phyloP scores from a whole-genome alignment of 352 stramenopile species.

The Nannochloropsis limnetica region DNA sequence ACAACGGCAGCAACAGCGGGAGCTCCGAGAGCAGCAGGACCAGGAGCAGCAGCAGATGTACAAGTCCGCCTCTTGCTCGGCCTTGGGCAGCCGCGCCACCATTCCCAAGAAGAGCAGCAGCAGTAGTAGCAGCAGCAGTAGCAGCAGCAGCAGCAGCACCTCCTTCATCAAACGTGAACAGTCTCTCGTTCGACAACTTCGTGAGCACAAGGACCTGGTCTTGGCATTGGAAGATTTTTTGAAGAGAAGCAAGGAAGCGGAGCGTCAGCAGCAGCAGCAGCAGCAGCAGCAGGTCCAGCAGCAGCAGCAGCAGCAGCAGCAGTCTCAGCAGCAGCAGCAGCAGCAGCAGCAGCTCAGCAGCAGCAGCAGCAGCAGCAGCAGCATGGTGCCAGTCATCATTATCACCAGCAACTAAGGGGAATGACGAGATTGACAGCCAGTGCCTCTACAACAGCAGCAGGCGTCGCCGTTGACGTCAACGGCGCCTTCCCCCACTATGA shows the following conservation, averaged over 20 bases:
- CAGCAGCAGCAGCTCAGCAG: too few species aligned
- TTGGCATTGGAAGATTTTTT: background rate
- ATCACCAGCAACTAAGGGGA: too few species aligned
- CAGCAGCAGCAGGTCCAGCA: background rate
- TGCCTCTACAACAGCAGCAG: too few species aligned
- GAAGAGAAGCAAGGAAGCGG: background rate
- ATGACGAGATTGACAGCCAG: too few species aligned
- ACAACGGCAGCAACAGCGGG: background rate
- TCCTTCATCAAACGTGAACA: background rate
- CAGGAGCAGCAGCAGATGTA: background rate
- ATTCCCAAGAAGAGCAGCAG: background rate
- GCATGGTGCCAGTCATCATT: too few species aligned
- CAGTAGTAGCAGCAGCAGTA: background rate
- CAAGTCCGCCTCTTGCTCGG: background rate
- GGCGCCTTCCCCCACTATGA: background rate
- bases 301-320: too few species aligned
- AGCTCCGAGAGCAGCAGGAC: constrained; percentile 2
- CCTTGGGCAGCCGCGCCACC: background rate
- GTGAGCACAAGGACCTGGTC: constrained; percentile 1
- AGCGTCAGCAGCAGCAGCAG: background rate
- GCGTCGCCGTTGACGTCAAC: background rate
- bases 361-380: too few species aligned
- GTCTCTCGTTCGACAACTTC: background rate
- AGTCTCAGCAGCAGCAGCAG: too few species aligned
- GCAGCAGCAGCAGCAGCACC: background rate